Evolutionary conservation across 1,284 basidiomycete species (phyloP), one percentile per base, ranked within the genome.

Genomic region (Thecaphora thlaspeos): DNA sequence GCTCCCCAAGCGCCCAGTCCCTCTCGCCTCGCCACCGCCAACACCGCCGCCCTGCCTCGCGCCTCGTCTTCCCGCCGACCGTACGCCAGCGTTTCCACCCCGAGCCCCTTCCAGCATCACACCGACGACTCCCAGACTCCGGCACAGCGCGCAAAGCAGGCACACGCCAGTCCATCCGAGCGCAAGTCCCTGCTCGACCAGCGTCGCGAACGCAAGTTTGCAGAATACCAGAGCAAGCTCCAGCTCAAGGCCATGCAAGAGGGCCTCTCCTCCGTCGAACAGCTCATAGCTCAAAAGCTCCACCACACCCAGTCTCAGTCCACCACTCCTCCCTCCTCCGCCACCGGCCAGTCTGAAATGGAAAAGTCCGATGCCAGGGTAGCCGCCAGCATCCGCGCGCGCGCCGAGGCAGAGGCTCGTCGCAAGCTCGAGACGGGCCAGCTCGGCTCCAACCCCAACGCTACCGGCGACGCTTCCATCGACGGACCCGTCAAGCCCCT

Each of bases 151-250:
- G 32, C 32, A 4, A 7, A 15, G 17, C 4, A 15, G 32, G 32
- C 5, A 4, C 11, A 11, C 7, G 32, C 15, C 7, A 34, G 32
- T 17, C 32, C 32, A 11, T 8, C 9, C 10, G 32, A 11, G 32
- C 32, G 15, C 32, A 34, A 17, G 32, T 8, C 3, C 11, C 5
- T 34, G 23, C 5, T 61, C 5, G 57, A 71, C 24, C 48, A 48
- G 11, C 70, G 71, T 48, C 57, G 63, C 12, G 63, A 73, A 4
- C 43, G 55, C 2, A 71, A 75, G 41, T 47, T 76, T 10, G 51
- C 43, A n/a, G 55, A 76, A 57, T 76, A 76, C 46, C 58, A 64
- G 36, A 62, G 49, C 38, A 66, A 67, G 53, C 63, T 76, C 40
- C 52, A 61, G 47, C 56, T 62, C 40, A 76, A 75, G 49, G 74